These are phyloP conservation scores for Oidiodendron maius DNA, from an alignment of 495 filamentous ascomycete species.

Conservation along the genomic window DNA sequence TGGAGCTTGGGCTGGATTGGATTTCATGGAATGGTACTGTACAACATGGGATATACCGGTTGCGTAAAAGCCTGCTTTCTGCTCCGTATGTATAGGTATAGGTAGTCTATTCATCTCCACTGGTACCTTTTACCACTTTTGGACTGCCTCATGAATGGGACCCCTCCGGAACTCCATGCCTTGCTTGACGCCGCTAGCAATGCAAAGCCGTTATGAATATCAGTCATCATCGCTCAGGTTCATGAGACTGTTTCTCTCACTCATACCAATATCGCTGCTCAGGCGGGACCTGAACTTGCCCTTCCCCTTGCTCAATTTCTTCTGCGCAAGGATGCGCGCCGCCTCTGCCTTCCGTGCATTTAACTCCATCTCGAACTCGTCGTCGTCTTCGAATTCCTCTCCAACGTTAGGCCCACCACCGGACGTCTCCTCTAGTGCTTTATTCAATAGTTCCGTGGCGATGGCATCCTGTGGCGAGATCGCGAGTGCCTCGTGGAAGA, in stretches of 20 bases:
- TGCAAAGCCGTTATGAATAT: constrained; percentile 4
- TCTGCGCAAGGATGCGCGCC: constrained; percentile 3
- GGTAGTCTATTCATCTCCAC: no score
- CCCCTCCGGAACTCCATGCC: constrained; percentile 5
- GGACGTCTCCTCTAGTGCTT: constrained; percentile 65
- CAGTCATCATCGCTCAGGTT: constrained; percentile 24
- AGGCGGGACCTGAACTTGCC: constrained; percentile 13
- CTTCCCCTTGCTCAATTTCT: constrained; percentile 12
- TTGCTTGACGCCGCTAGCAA: constrained; percentile 6
- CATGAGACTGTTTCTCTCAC: constrained; percentile 23
- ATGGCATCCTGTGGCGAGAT: constrained; percentile 65
- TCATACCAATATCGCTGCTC: constrained; percentile 12
- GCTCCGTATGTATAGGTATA: no score
- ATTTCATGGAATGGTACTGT: no score
- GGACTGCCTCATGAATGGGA: no score
- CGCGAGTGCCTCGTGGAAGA: constrained; percentile 67
- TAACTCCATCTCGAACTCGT: constrained; percentile 26
- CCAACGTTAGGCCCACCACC: constrained; percentile 1
- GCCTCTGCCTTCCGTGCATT: constrained; percentile 15
- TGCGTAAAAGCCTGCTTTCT: no score
- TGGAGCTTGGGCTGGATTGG: no score
- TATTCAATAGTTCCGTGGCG: constrained; percentile 67
- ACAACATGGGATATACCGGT: no score
- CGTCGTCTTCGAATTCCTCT: constrained; percentile 14
- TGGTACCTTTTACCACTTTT: no score